Percentiles rank a stretch among this genome's conserved stretches.
Conservation (phyloP, 257 asterid genomes). For the Ajuga chamaepitys region DNA sequence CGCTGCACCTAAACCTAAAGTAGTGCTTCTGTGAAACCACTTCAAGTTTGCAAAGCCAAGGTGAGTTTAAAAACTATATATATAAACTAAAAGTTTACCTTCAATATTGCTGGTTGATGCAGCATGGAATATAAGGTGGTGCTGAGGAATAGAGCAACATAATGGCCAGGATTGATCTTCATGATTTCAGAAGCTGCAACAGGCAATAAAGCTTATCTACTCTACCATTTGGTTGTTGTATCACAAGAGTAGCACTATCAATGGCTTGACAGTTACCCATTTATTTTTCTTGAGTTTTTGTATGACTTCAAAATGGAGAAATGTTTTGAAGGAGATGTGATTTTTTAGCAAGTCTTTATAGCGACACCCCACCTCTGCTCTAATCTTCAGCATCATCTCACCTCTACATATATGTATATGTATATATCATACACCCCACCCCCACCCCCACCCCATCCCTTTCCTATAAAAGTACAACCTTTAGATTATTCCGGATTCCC, state of each 20-base stretch:
- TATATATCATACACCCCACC: background rate
- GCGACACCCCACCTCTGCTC: slow-evolving; percentile 20
- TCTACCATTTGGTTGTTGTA: slow-evolving; percentile 78
- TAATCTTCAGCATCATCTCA: slow-evolving; percentile 20
- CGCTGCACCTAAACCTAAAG: too few species aligned
- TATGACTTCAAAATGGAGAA: slow-evolving; percentile 8
- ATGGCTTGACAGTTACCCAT: slow-evolving; percentile 98
- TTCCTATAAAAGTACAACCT: too few species aligned
- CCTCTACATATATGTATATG: slow-evolving; percentile 13
- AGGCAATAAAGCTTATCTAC: slow-evolving; percentile 52
- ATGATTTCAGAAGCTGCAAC: slow-evolving; percentile 58
- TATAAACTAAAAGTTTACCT: too few species aligned
- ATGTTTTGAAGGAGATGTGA: slow-evolving; percentile 3
- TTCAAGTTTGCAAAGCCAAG: too few species aligned
- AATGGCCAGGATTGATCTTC: slow-evolving; percentile 84
- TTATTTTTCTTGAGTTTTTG: background rate
- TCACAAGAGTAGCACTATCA: slow-evolving; percentile 56
- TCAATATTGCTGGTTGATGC: too few species aligned
- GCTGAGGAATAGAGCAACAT: slow-evolving; percentile 84
- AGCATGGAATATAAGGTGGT: slow-evolving; percentile 61
- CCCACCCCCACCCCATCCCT: background rate
- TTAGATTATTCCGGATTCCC: too few species aligned
- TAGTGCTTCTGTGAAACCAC: too few species aligned
- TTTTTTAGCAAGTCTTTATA: slow-evolving; percentile 17
- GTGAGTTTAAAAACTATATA: too few species aligned